Evolutionary conservation across 768 basidiomycete genomes (phyloP), one percentile per base, ranked within the genome.

Genomic region (Mycena galericulata): DNA sequence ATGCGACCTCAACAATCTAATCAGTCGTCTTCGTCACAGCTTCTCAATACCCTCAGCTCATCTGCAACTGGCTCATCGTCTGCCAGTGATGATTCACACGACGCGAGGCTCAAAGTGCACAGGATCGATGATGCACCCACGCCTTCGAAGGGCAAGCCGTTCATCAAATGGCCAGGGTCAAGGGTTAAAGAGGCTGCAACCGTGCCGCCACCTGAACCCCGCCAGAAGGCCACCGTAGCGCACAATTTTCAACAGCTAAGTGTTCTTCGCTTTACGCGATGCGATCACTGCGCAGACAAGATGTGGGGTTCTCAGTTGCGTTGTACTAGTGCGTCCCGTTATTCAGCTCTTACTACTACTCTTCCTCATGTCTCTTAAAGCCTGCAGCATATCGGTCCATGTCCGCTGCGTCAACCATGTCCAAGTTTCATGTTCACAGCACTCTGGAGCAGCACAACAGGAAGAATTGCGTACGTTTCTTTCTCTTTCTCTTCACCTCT

Each of bases 251-350:
- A 95, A 75, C 95, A 93, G 70, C 83, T 94, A 70, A 97, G 91
- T 73, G 88, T 96, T 30, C 83, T 99, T 64, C 89, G 97, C 40
- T 93, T 98, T 65, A 91, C 94, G 30, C 88, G 94, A 45, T 99
- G 98, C 76, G 98, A 99, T 74, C 92, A 97, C 61, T 99, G 98
- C 76, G 92, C 91, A 36, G 98, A 99, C 76, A 99, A 99, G 84
- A 90, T 99, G 90, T 99, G 97, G 96, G 97, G 97, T 9, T 89
- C 96, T n/a, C 96, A 97, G 76, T 85, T 94, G 59, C 91, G 94
- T 34, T 99, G 98, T 77, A 88, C 91, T 71, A 85, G 97, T 96
- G 76, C 76, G 95, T 85, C 12, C 22, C 29, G 34, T 47, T 30
- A n/a, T n/a, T n/a, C n/a, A 45, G 47, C 22, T 58, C 36, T 34